These are phyloP conservation scores for Penicillium taxi DNA, from an alignment of 495 filamentous ascomycete species.

Conservation along the genomic window DNA sequence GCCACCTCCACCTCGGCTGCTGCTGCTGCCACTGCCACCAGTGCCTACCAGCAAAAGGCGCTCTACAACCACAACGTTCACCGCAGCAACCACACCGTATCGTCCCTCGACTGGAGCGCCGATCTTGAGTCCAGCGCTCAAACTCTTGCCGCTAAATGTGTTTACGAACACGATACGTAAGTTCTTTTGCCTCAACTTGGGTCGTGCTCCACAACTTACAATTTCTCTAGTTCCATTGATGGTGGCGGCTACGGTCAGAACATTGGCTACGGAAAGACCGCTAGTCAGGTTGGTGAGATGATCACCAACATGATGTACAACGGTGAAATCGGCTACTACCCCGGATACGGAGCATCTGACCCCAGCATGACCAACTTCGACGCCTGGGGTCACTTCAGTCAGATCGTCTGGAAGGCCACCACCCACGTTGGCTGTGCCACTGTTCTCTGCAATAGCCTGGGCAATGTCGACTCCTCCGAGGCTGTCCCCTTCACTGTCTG, in stretches of 20 bases:
- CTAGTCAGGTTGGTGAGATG: conserved; percentile 48
- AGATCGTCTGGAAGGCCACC: conserved; percentile 77
- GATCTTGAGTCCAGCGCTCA: conserved; percentile 55
- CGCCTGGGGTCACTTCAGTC: conserved; percentile 78
- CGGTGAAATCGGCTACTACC: conserved; percentile 53
- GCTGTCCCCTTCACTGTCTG: conserved; percentile 65
- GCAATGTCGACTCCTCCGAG: conserved; percentile 40
- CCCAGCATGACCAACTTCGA: conserved; percentile 56
- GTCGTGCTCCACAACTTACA: conserved; percentile 2
- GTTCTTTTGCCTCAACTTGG: conserved; percentile 20
- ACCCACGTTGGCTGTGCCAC: conserved; percentile 67
- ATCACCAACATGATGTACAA: conserved; percentile 82
- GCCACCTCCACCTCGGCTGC: conserved; percentile 20
- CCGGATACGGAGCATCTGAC: conserved; percentile 34
- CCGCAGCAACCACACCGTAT: conserved; percentile 73
- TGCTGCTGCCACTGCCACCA: conserved; percentile 15
- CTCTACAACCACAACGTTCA: conserved; percentile 78
- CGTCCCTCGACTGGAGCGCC: conserved; percentile 53
- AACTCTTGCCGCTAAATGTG: conserved; percentile 47
- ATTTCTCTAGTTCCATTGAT: conserved; percentile 32
- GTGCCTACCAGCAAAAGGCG: conserved; percentile 38
- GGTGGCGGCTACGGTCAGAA: conserved; percentile 78
- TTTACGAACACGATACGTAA: conserved; percentile 71
- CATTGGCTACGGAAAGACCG: conserved; percentile 49
- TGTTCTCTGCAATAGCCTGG: conserved; percentile 44